Evolutionary conservation across 768 basidiomycete genomes (phyloP).

Genomic region (Tricholoma terreum): DNA sequence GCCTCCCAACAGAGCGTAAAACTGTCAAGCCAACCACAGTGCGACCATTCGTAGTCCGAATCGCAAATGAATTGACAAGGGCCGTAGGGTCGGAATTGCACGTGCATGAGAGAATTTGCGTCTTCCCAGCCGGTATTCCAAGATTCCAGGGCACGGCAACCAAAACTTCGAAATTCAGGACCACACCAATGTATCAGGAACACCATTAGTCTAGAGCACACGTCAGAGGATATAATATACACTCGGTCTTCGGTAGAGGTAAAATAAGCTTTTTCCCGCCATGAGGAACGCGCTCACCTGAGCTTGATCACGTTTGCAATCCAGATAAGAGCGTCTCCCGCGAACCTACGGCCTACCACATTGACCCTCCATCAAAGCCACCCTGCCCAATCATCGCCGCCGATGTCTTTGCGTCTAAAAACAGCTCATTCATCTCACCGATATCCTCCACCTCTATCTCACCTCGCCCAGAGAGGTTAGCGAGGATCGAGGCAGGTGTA

Average conservation of each 20-base stretch:
- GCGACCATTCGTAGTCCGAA: not conserved
- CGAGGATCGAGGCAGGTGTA: constrained; percentile 87
- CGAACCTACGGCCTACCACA: constrained; percentile 12
- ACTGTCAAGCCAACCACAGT: not conserved
- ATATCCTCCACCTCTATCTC: constrained; percentile 90
- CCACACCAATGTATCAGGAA: too few species aligned
- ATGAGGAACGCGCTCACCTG: not conserved
- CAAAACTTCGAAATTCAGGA: not conserved
- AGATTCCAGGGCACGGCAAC: too few species aligned
- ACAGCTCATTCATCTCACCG: constrained; percentile 89
- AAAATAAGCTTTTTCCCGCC: not conserved
- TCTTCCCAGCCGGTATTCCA: too few species aligned
- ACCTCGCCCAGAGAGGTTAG: constrained; percentile 68
- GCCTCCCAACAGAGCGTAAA: not conserved
- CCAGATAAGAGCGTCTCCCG: not conserved
- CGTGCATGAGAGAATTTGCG: not conserved
- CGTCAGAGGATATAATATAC: not conserved
- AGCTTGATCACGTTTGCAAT: not conserved
- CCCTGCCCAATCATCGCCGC: constrained; percentile 51
- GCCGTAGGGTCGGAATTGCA: not conserved
- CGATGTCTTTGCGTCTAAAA: constrained; percentile 89
- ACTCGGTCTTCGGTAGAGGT: not conserved
- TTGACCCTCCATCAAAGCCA: constrained; percentile 29
- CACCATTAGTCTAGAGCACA: not conserved
- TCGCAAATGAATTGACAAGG: not conserved